These are phyloP conservation scores for Claviceps pazoutovae DNA, from an alignment of 2,329 filamentous ascomycete species.

Conservation along the genomic window DNA sequence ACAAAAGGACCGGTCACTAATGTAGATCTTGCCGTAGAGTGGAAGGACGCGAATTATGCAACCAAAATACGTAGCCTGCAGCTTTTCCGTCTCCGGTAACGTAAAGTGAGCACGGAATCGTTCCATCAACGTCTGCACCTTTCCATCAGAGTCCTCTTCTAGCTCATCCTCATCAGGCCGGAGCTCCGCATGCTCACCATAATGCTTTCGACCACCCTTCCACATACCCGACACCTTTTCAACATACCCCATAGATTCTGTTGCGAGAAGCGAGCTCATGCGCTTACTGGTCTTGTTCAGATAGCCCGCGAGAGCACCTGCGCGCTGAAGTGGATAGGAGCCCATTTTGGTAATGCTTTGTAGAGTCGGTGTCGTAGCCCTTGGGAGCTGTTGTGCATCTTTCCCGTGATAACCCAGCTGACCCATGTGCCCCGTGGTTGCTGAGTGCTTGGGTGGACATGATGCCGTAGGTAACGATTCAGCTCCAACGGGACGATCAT, in stretches of 20 bases:
- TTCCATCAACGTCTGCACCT: conserved; percentile 54
- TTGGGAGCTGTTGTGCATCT: conserved; percentile 8
- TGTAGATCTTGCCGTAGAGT: conserved; percentile 91
- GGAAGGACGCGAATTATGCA: conserved; percentile 81
- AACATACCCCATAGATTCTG: conserved; percentile 89
- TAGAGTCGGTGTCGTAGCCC: conserved; percentile 27
- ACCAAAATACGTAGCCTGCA: conserved; percentile 86
- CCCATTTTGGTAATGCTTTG: conserved; percentile 47
- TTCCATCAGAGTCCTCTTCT: conserved; percentile 46
- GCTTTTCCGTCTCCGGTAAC: conserved; percentile 66
- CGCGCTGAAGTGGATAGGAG: conserved; percentile 68
- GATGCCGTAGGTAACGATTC: conserved; percentile 6
- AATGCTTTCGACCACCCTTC: conserved; percentile 82
- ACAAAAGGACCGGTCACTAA: conserved; percentile 77
- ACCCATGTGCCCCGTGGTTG: conserved; percentile 25
- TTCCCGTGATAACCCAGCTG: conserved; percentile 16
- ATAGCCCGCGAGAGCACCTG: conserved; percentile 67
- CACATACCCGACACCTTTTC: conserved; percentile 97
- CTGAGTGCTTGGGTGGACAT: conserved; percentile 14
- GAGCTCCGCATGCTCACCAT: conserved; percentile 47
- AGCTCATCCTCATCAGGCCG: conserved; percentile 41
- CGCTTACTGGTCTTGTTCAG: conserved; percentile 64
- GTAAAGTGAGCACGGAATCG: conserved; percentile 85
- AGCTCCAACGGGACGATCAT: conserved; percentile 6
- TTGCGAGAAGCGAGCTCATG: conserved; percentile 71